phyloP scores from a whole-genome alignment of 192 early-diverging fungal genomes.

The Podila verticillata region DNA sequence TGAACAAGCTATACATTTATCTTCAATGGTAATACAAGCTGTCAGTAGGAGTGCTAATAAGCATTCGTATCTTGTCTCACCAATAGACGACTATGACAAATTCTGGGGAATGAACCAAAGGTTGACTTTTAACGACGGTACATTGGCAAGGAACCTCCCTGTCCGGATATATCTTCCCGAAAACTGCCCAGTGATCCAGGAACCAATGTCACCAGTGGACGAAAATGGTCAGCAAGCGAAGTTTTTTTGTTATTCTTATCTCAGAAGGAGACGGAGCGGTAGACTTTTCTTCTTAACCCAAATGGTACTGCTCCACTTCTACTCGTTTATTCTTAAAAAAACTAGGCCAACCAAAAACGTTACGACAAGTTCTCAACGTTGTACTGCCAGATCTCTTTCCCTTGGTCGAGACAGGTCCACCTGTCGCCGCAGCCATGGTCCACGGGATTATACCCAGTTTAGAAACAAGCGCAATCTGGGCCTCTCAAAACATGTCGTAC shows the following conservation, averaged over 20 bases:
- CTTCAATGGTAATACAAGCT: slow-evolving; percentile 55
- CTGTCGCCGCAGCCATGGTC: slow-evolving; percentile 61
- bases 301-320: too few species aligned
- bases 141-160: slow-evolving; percentile 62
- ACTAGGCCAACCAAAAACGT: slow-evolving; percentile 45
- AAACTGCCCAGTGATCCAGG: slow-evolving; percentile 69
- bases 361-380: slow-evolving; percentile 61
- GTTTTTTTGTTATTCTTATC: neutral
- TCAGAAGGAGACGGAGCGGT: neutral
- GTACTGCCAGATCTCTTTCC: slow-evolving; percentile 57
- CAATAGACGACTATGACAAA: slow-evolving; percentile 58
- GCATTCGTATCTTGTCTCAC: neutral
- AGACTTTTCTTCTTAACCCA: too few species aligned
- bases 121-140: slow-evolving; percentile 57
- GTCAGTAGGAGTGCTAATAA: neutral
- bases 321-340: too few species aligned
- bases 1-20: neutral
- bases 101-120: slow-evolving; percentile 75
- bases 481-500: slow-evolving; percentile 78
- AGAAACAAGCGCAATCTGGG: slow-evolving; percentile 80
- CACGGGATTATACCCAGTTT: slow-evolving; percentile 78
- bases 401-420: slow-evolving; percentile 44
- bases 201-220: slow-evolving; percentile 60
- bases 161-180: slow-evolving; percentile 68
- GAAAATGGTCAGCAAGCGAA: slow-evolving; percentile 50